Evolutionary conservation across 2,329 filamentous ascomycete species (phyloP).

Genomic region (Monosporascus sp.): DNA sequence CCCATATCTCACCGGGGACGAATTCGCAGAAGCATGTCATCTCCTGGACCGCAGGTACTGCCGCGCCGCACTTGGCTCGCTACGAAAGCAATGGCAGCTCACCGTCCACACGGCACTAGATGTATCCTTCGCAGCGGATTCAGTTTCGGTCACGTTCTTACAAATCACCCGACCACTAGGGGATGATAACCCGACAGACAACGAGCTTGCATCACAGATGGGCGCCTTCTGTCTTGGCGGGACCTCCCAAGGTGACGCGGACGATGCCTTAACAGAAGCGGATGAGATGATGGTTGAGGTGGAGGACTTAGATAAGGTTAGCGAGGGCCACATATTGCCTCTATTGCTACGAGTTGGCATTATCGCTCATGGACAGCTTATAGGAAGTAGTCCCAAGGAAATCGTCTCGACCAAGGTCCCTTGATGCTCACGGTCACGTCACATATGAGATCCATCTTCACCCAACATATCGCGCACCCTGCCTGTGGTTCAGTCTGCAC

Average conservation of each 20-base stretch:
- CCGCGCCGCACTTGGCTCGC: slow-evolving; percentile 50
- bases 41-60: slow-evolving; percentile 55
- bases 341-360: neutral
- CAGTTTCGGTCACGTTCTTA: slow-evolving; percentile 46
- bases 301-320: slow-evolving; percentile 49
- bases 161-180: slow-evolving; percentile 53
- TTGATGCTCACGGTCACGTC: slow-evolving; percentile 45
- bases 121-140: slow-evolving; percentile 34
- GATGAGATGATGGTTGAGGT: slow-evolving; percentile 45
- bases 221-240: slow-evolving; percentile 40
- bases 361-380: slow-evolving; percentile 1
- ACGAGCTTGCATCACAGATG: slow-evolving; percentile 42
- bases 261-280: slow-evolving; percentile 18
- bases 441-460: slow-evolving; percentile 72
- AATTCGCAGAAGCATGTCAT: slow-evolving; percentile 63
- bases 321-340: neutral
- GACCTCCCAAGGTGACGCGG: slow-evolving; percentile 3
- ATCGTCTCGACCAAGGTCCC: slow-evolving; percentile 21
- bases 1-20: slow-evolving; percentile 54
- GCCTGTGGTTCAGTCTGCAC: slow-evolving; percentile 68
- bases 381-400: slow-evolving; percentile 37
- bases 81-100: slow-evolving; percentile 51
- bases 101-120: slow-evolving; percentile 47
- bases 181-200: slow-evolving; percentile 32
- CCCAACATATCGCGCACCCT: slow-evolving; percentile 68